Base-by-base conservation (phyloP, 768 basidiomycete genomes). In the Chalciporus piperatus region DNA sequence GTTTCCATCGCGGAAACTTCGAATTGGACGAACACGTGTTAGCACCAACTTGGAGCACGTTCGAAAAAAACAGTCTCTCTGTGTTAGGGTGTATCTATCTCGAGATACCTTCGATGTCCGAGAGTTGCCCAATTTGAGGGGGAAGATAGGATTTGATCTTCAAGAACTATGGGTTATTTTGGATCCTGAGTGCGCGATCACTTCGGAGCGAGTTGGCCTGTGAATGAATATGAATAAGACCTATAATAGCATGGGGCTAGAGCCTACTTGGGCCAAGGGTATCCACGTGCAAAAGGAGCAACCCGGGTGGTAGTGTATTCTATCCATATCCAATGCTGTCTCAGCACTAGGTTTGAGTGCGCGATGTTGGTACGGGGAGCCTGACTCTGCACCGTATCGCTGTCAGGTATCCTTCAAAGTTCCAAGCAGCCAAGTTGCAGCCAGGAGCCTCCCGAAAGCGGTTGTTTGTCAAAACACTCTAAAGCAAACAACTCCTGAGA, bases 111-210 rank as follows among this genome's bases (percentile, higher is more conserved):
- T 22, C 22, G 43, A 56, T 37, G 32, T 39, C 38, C 42, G 50
- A 30, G 28, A 22, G 16, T 14, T 14, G 8, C 16, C 33, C 35
- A 38, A 47, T 47, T 45, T 33, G 30, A 33, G 44, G 25, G 25
- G n/a, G 20, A 19, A 43, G 64, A 66, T 59, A 57, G 64, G 64
- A 56, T 59, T 37, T 52, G 56, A 65, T 65, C 63, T 64, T 27
- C 16, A 44, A 25, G 10, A 28, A 41, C 35, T 27, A 32, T 46
- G 54, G 47, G 45, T 28, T 44, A 47, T 52, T 52, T 50, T 35
- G 28, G 43, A 45, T 25, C 47, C 38, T 35, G 13, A 16, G 35
- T 16, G 35, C 38, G 32, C 45, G 35, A n/a, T 38, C 9, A 13
- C 30, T 45, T 16, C 19, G 44, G 19, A 33, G 30, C 25, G 14